Percentiles rank a stretch among this genome's conserved stretches.
Conservation (phyloP, 768 basidiomycete genomes). For the Collybia nuda region DNA sequence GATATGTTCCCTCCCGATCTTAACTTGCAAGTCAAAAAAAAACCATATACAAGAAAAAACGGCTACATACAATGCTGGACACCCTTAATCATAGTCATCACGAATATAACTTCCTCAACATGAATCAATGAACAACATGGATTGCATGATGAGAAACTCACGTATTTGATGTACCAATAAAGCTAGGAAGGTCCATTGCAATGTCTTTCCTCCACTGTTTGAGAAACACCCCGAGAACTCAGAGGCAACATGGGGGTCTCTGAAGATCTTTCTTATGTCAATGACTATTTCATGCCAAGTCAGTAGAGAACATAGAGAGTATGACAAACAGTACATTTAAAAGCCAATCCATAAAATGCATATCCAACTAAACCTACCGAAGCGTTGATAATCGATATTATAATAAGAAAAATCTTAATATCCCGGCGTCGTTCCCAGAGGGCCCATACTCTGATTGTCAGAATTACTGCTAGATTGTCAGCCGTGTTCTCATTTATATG, state of each 20-base stretch:
- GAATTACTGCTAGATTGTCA: background rate
- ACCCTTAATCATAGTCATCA: slow-evolving; percentile 1
- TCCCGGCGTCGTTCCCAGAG: slow-evolving; percentile 1
- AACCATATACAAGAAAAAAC: background rate
- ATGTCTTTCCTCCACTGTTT: background rate
- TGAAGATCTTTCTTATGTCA: background rate
- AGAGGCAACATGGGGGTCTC: background rate
- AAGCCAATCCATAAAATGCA: background rate
- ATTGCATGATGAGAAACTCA: background rate
- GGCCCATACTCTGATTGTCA: slow-evolving; percentile 3
- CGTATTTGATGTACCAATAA: background rate
- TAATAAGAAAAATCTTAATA: background rate
- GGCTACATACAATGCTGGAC: background rate
- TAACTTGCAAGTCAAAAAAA: background rate
- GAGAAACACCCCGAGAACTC: background rate
- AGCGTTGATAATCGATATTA: background rate
- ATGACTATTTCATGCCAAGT: background rate
- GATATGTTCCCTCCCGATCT: background rate
- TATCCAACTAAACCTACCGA: background rate
- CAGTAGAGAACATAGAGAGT: background rate
- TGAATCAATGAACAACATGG: background rate
- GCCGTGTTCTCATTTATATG: background rate
- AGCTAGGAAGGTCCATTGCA: background rate
- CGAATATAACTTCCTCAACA: background rate
- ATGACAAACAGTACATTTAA: background rate